These are phyloP conservation scores for Eimeria falciformis DNA, from an alignment of 169 alveolate species.

Conservation along the genomic window DNA sequence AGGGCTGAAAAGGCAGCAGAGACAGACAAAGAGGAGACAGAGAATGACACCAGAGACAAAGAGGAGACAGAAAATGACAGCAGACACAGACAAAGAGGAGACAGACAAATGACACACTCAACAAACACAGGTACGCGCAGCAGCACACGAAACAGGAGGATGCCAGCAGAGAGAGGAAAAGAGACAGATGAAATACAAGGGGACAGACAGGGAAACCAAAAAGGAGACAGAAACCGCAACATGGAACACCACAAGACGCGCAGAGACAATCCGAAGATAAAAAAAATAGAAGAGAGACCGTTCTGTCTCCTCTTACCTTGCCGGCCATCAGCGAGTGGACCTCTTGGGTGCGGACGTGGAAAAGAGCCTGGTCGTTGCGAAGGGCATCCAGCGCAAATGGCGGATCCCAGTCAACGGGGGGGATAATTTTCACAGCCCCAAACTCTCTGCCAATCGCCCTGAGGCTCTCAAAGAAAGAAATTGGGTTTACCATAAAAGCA, in stretches of 20 bases:
- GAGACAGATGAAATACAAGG: not conserved
- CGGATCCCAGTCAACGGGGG: conserved; percentile 87
- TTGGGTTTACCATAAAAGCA: conserved; percentile 52
- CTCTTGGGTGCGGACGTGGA: conserved; percentile 87
- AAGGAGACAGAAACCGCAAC: not conserved
- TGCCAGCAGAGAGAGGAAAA: not conserved
- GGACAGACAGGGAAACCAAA: no score
- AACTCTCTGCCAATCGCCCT: conserved; percentile 83
- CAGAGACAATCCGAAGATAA: not conserved
- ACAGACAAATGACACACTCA: no score
- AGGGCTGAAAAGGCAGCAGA: conserved; percentile 12
- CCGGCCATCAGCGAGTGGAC: conserved; percentile 84
- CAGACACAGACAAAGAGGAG: not conserved
- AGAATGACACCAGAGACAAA: not conserved
- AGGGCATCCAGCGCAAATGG: conserved; percentile 82
- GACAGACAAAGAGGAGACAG: not conserved
- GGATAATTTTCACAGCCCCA: conserved; percentile 89
- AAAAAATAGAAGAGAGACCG: not conserved
- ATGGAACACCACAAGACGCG: not conserved
- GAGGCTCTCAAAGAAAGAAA: not conserved
- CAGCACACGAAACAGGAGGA: no score
- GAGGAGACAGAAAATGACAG: not conserved
- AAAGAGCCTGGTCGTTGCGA: conserved; percentile 72
- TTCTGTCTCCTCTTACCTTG: conserved; percentile 67
- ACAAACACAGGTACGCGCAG: no score